Evolutionary conservation across 2,329 filamentous ascomycete genomes (phyloP).

Genomic region (Rhynchosporium agropyri): DNA sequence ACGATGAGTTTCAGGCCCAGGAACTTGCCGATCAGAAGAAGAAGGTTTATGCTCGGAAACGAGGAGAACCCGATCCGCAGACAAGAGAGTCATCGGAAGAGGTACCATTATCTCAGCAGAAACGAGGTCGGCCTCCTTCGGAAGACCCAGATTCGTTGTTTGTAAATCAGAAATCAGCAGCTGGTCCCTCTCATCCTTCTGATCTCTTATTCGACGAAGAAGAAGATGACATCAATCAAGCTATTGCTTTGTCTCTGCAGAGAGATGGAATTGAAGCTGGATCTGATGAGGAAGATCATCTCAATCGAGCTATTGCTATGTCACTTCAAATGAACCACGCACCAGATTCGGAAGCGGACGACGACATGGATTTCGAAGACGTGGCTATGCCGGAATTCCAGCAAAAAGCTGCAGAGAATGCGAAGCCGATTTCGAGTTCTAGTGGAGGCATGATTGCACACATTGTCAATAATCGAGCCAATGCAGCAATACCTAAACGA

Average conservation of each 20-base stretch:
- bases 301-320: conserved; percentile 80
- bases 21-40: conserved; percentile 37
- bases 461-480: conserved; percentile 74
- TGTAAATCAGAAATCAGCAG: conserved; percentile 31
- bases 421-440: conserved; percentile 54
- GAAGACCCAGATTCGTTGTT: conserved; percentile 39
- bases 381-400: conserved; percentile 57
- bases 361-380: conserved; percentile 53
- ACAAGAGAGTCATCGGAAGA: conserved; percentile 31
- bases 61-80: conserved; percentile 16
- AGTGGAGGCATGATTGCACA: conserved; percentile 68
- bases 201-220: conserved; percentile 30
- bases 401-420: conserved; percentile 54
- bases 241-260: conserved; percentile 82
- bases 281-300: conserved; percentile 69
- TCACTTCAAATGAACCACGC: conserved; percentile 71
- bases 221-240: conserved; percentile 72
- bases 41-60: conserved; percentile 29
- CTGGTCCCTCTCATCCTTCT: conserved; percentile 23
- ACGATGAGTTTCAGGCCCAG: conserved; percentile 35
- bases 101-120: conserved; percentile 1
- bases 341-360: conserved; percentile 34
- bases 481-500: conserved; percentile 56
- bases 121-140: conserved; percentile 23
- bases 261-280: conserved; percentile 44